Conservation (phyloP, 1,284 basidiomycete species). For the Omphalotus olearius region DNA sequence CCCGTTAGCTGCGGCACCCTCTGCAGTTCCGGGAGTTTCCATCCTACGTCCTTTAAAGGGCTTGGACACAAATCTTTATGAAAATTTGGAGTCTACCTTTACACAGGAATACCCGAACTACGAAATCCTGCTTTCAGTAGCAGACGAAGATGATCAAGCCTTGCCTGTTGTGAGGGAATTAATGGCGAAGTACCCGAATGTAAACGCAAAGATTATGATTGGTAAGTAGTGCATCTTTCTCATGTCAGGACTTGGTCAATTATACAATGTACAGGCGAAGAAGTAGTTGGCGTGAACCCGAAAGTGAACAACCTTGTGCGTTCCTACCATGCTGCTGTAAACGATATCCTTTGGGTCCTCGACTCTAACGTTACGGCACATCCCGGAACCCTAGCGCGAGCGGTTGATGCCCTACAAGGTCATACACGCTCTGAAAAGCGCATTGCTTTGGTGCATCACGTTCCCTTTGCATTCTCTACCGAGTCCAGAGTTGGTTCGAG, state of each 20-base stretch:
- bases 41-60: constrained; percentile 91
- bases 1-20: constrained; percentile 46
- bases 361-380: constrained; percentile 89
- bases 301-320: constrained; percentile 96
- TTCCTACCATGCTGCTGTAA: constrained; percentile 73
- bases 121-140: constrained; percentile 86
- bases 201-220: constrained; percentile 69
- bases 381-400: constrained; percentile 79
- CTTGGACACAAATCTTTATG: constrained; percentile 88
- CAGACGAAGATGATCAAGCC: constrained; percentile 79
- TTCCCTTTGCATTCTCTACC: constrained; percentile 84
- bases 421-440: constrained; percentile 36
- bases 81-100: constrained; percentile 91
- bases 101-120: constrained; percentile 84
- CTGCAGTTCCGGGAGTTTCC: constrained; percentile 79
- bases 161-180: constrained; percentile 74
- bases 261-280: constrained; percentile 48
- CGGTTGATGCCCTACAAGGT: constrained; percentile 71
- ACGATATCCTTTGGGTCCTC: constrained; percentile 96
- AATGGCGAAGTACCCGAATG: constrained; percentile 69
- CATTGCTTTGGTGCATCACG: constrained; percentile 92
- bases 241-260: constrained; percentile 5
- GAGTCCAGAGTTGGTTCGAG: constrained; percentile 70
- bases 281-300: constrained; percentile 87
- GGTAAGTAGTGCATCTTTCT: constrained; percentile 44